Conservation (phyloP, 495 filamentous ascomycete genomes). For the Halenospora varia region DNA sequence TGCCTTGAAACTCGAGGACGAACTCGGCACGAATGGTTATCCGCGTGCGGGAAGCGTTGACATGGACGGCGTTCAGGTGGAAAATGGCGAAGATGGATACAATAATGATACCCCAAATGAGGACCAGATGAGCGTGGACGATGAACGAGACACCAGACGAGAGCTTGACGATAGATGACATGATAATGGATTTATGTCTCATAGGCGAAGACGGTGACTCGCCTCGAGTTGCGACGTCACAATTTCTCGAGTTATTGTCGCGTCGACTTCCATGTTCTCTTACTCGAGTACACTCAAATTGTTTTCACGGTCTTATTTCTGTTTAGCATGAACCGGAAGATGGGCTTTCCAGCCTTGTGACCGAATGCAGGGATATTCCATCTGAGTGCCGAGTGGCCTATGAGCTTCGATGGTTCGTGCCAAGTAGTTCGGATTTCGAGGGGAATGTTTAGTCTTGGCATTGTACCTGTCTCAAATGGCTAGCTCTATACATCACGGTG, state of each 20-base stretch:
- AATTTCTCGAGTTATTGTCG: neutral
- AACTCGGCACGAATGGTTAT: neutral
- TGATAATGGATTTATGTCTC: conserved; percentile 9
- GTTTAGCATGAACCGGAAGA: neutral
- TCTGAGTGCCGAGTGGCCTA: neutral
- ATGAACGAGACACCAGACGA: neutral
- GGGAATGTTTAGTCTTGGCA: neutral
- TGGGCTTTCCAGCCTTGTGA: neutral
- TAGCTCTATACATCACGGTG: no score
- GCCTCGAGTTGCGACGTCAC: neutral
- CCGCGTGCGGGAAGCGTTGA: conserved; percentile 7
- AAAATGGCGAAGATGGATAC: conserved; percentile 9
- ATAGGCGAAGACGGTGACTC: neutral
- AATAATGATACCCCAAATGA: conserved; percentile 19
- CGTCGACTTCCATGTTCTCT: neutral
- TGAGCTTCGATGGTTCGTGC: neutral
- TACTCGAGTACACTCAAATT: neutral
- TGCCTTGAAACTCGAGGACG: conserved; percentile 3
- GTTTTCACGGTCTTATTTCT: neutral
- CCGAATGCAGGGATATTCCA: neutral
- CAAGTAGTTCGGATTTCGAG: neutral
- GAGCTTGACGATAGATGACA: conserved; percentile 6
- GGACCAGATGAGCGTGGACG: conserved; percentile 4
- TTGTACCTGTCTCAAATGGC: neutral
- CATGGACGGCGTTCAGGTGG: conserved; percentile 25